A percentile compares a stretch with the other conserved stretches of the same genome.
These are phyloP conservation scores for Mediolabrus comicus DNA, from an alignment of 108 stramenopile species.

Conservation along the genomic window DNA sequence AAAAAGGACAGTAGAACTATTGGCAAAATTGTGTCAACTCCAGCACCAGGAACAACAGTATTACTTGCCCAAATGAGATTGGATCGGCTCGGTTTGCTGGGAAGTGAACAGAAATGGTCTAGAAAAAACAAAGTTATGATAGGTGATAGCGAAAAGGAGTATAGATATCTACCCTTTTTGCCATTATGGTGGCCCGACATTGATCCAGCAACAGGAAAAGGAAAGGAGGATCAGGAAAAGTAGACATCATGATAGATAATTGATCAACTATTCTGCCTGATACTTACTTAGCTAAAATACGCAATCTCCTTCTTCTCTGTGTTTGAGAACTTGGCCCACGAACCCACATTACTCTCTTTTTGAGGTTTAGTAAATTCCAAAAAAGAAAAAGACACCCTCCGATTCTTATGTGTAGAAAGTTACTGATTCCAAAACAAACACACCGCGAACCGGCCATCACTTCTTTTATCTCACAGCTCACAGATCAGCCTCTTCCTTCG, in stretches of 20 bases:
- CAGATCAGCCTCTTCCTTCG: no score
- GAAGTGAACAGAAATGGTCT: conserved; percentile 44
- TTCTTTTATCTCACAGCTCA: no score
- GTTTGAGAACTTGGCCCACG: no score
- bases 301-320: no score
- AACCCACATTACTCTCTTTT: no score
- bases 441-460: no score
- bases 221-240: conserved; percentile 27
- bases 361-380: no score
- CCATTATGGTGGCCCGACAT: conserved; percentile 89
- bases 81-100: conserved; percentile 69
- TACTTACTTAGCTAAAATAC: not conserved
- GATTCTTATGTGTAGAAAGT: no score
- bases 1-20: conserved; percentile 79
- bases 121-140: conserved; percentile 72
- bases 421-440: no score
- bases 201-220: conserved; percentile 73
- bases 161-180: conserved; percentile 79
- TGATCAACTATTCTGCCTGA: not conserved
- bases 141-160: conserved; percentile 59
- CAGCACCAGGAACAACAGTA: conserved; percentile 76
- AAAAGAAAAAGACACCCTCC: no score
- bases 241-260: no score
- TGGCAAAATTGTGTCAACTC: conserved; percentile 72
- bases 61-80: conserved; percentile 83